A percentile compares a stretch with the other conserved stretches of the same genome.
Evolutionary conservation across 257 asterid genomes (phyloP).

Genomic region (Capsicum chinense): DNA sequence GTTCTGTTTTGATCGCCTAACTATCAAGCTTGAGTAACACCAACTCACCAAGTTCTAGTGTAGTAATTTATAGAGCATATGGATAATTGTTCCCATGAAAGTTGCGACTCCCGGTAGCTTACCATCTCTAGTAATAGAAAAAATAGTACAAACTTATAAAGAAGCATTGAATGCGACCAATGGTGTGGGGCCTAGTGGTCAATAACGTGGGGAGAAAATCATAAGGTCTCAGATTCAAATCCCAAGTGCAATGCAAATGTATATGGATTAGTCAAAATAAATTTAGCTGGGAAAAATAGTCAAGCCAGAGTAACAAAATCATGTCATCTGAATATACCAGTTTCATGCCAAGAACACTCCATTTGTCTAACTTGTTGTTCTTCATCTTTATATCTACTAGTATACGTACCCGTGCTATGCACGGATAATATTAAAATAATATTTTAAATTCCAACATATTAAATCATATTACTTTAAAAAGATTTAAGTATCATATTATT

Average conservation of each 20-base stretch:
- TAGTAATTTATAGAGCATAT: background rate
- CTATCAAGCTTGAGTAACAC: background rate
- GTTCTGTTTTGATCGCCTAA: background rate
- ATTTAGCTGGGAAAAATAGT: background rate
- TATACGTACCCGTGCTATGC: no score
- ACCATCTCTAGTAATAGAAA: background rate
- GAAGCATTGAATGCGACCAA: slow-evolving; percentile 1
- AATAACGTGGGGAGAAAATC: background rate
- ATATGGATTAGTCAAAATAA: background rate
- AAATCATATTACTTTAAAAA: no score
- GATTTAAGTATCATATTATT: no score
- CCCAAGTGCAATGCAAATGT: background rate
- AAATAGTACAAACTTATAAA: background rate
- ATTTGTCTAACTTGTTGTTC: background rate
- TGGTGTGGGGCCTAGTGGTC: background rate
- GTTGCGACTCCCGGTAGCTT: background rate
- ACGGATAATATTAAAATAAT: no score
- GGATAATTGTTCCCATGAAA: background rate
- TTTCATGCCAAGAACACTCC: background rate
- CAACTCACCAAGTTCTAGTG: background rate
- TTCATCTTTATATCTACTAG: background rate
- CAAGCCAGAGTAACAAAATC: background rate
- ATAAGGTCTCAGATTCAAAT: background rate
- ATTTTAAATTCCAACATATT: no score
- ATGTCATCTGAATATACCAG: background rate